A percentile compares a stretch with the other conserved stretches of the same genome.
Conservation (phyloP, 768 basidiomycete genomes). For the Obba rivulosa region DNA sequence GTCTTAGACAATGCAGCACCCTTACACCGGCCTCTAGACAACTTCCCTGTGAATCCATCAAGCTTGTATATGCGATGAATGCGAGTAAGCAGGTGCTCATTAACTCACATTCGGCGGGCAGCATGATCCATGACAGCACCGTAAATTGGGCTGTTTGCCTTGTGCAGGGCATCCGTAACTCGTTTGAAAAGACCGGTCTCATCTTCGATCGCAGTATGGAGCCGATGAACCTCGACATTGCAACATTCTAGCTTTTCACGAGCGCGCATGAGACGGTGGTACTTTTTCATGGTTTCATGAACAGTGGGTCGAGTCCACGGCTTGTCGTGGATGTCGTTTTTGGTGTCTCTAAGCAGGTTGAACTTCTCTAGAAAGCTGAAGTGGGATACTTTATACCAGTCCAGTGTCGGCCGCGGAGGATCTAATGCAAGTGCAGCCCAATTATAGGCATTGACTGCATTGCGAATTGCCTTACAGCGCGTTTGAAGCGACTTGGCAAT, state of each 20-base stretch:
- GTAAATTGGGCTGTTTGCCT: too few species aligned
- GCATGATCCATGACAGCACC: too few species aligned
- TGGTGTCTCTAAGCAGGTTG: conserved; percentile 19
- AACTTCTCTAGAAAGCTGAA: conserved; percentile 27
- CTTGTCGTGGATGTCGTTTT: conserved; percentile 16
- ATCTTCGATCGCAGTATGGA: conserved; percentile 22
- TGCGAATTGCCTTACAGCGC: conserved; percentile 14
- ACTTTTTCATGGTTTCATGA: conserved; percentile 18
- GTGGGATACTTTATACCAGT: conserved; percentile 20
- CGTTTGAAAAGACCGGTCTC: conserved; percentile 8
- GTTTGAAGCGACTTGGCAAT: conserved; percentile 25
- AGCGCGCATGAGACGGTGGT: conserved; percentile 11
- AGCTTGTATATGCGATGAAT: too few species aligned
- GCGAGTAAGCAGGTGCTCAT: too few species aligned
- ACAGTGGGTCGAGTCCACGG: conserved; percentile 22
- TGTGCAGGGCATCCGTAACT: not conserved
- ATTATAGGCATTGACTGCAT: conserved; percentile 25
- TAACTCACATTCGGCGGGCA: too few species aligned
- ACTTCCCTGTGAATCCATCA: too few species aligned
- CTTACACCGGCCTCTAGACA: too few species aligned
- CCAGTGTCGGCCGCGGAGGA: conserved; percentile 16
- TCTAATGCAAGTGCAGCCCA: conserved; percentile 16
- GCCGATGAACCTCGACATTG: conserved; percentile 21
- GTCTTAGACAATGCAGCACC: too few species aligned
- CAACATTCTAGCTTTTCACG: conserved; percentile 20